These are phyloP conservation scores for Hymenoscyphus linearis DNA, from an alignment of 2,329 filamentous ascomycete species.

Conservation along the genomic window DNA sequence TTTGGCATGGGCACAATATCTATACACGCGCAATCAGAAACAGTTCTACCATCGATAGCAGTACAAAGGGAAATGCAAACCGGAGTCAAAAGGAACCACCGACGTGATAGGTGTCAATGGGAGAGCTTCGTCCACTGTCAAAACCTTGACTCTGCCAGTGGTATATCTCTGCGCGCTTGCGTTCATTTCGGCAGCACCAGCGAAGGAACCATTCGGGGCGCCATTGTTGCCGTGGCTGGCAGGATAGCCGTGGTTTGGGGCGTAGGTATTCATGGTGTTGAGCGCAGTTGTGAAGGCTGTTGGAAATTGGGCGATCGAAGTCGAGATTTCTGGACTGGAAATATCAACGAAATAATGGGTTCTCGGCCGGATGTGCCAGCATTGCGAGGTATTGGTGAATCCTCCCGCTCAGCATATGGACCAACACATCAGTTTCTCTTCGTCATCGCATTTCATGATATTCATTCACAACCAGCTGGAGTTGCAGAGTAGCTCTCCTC, in stretches of 20 bases:
- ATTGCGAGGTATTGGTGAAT: background rate
- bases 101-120: slow-evolving; percentile 80
- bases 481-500: background rate
- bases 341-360: background rate
- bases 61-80: slow-evolving; percentile 40
- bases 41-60: background rate
- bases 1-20: slow-evolving; percentile 62
- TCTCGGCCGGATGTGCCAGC: background rate
- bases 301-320: background rate
- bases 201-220: slow-evolving; percentile 12
- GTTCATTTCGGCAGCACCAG: background rate
- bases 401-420: background rate
- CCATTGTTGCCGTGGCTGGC: slow-evolving; percentile 9
- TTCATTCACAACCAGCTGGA: background rate
- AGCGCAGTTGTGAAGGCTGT: slow-evolving; percentile 16
- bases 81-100: slow-evolving; percentile 71
- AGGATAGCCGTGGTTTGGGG: slow-evolving; percentile 9
- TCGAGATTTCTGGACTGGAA: background rate
- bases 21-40: slow-evolving; percentile 32
- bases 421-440: background rate
- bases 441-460: background rate
- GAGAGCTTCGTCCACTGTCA: slow-evolving; percentile 68
- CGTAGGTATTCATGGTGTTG: slow-evolving; percentile 24
- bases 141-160: slow-evolving; percentile 35
- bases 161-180: background rate